Evolutionary conservation across 345 rosid species (phyloP), one percentile per base, ranked within the genome.

Genomic region (Pugionium cornutum): DNA sequence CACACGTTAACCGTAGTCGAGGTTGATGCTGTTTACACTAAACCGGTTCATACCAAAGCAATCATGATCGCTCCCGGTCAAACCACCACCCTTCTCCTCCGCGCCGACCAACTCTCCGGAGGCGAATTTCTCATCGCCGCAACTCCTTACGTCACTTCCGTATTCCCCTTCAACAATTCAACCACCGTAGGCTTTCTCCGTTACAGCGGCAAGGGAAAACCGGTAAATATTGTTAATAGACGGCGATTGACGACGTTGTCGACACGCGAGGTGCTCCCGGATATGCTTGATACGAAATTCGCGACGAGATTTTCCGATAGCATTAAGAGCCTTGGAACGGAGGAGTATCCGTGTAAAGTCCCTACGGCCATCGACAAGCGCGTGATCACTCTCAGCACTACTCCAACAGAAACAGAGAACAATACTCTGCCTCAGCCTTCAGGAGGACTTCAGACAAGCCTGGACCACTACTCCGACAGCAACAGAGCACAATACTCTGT

Each of bases 51-150:
- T 3, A 82, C 84, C 53, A 70, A 58, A 3, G 79, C 84, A 36
- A 80, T 85, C 33, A 82, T 83, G 85, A 58, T 85, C 5, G 84
- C 88, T 46, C 90, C 88, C 0, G 94, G 88, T 33, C 90, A 87
- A 63, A 87, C 94, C 78, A 83, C 88, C 37, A 83, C 76, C 6
- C 68, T 87, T 45, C 84, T 84, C 28, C 72, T 87, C 53, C 78
- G 69, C 26, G 61, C 86, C 9, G 43, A 78, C 57, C 86, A 72
- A 10, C 27, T 37, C 51, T 3, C 77, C 52, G 68, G 81, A 5
- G 83, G 74, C 4, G 78, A 73, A 52, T 80, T 80, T 47, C 62
- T 76, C 29, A 76, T 85, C 74, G 88, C 90, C 6, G 81, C 78
- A 11, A 64, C 75, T n/a, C 88, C 90, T 37, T 85, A 80, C 57